These are phyloP conservation scores for Colletotrichum sp. DNA, from an alignment of 2,329 filamentous ascomycete genomes.

Conservation along the genomic window DNA sequence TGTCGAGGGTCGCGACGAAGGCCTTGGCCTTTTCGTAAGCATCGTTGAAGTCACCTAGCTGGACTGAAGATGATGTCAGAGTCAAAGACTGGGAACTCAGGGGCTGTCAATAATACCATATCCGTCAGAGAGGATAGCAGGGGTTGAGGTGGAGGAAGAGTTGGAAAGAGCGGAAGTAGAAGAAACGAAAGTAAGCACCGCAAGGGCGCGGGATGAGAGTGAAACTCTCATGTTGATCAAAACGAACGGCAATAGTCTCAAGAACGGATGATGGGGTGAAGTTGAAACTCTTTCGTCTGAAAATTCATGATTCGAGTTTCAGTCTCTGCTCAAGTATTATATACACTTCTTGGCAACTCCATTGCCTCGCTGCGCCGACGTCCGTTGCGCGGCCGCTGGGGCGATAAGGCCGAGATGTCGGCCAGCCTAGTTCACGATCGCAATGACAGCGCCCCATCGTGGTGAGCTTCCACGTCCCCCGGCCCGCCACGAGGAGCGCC, in stretches of 20 bases:
- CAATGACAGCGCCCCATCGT: background rate
- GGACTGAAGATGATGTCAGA: background rate
- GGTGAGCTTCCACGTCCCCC: conserved; percentile 1
- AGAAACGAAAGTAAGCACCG: conserved; percentile 8
- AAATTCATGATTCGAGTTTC: background rate
- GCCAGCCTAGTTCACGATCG: background rate
- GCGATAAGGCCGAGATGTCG: background rate
- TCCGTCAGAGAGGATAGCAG: conserved; percentile 4
- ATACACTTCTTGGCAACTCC: background rate
- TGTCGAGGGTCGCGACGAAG: conserved; percentile 10
- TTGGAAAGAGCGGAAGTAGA: background rate
- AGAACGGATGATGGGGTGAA: background rate
- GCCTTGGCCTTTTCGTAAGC: conserved; percentile 12
- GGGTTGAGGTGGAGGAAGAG: background rate
- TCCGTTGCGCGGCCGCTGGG: conserved; percentile 2
- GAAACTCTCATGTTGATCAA: conserved; percentile 5
- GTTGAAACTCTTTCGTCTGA: background rate
- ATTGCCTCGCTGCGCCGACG: background rate
- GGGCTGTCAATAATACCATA: background rate
- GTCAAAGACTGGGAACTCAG: too few relatives aligned
- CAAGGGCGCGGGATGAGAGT: background rate
- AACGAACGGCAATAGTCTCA: background rate
- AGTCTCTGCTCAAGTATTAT: background rate
- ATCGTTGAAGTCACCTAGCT: background rate
- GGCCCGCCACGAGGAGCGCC: background rate